Evolutionary conservation across 1,284 basidiomycete genomes (phyloP).

Genomic region (Phylloboletellus chloephorus): DNA sequence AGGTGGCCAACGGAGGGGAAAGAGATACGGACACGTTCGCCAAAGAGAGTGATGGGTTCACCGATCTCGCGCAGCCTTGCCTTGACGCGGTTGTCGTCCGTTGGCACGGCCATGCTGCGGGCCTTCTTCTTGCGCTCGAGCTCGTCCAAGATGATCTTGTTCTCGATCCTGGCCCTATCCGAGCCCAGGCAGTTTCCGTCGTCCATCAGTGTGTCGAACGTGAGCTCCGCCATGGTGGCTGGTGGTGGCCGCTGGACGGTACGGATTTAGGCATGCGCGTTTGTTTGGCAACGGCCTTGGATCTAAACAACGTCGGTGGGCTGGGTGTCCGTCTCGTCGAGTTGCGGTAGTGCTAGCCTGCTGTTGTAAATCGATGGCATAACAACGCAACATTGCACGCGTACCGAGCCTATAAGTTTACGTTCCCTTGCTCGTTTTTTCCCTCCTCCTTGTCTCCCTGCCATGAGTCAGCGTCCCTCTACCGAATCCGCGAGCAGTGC

Average conservation of each 20-base stretch:
- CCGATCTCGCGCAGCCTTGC: conserved; percentile 86
- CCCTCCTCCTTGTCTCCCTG: conserved; percentile 6
- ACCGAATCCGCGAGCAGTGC: conserved; percentile 23
- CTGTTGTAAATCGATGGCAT: not conserved
- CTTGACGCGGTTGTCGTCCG: conserved; percentile 91
- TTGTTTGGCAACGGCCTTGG: conserved; percentile 33
- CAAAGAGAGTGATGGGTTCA: conserved; percentile 95
- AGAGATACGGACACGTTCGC: conserved; percentile 74
- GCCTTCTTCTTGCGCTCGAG: conserved; percentile 94
- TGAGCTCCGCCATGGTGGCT: conserved; percentile 59
- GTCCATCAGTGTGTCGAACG: conserved; percentile 66
- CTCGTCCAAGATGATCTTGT: conserved; percentile 82
- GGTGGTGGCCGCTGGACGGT: conserved; percentile 5
- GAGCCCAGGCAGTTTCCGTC: conserved; percentile 69
- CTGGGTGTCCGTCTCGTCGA: no score
- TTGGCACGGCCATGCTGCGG: conserved; percentile 91
- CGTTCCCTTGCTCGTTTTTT: conserved; percentile 17
- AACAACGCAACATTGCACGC: conserved; percentile 5
- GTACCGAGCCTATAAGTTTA: conserved; percentile 21
- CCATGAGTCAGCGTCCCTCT: conserved; percentile 31
- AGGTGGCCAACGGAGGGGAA: conserved; percentile 12
- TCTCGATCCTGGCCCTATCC: conserved; percentile 67
- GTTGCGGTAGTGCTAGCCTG: not conserved
- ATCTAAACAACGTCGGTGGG: conserved; percentile 31
- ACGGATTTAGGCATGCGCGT: conserved; percentile 15